These are phyloP conservation scores for Termitomyces sp. DNA, from an alignment of 768 basidiomycete genomes.

Conservation along the genomic window DNA sequence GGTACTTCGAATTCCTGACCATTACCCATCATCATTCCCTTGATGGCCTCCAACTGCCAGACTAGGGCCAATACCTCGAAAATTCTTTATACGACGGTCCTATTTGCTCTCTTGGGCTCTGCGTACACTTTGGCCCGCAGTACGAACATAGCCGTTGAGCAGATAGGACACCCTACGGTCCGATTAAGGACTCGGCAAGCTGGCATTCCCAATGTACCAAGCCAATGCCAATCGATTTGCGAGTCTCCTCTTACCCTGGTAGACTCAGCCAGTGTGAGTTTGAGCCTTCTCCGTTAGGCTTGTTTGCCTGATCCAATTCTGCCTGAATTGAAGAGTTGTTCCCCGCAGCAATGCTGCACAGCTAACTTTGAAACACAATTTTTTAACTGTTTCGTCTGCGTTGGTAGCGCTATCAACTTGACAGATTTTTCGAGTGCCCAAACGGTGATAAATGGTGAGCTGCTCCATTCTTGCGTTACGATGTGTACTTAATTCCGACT, in stretches of 20 bases:
- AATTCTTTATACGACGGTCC: neutral
- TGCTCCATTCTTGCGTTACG: neutral
- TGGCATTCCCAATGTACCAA: constrained; percentile 21
- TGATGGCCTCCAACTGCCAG: neutral
- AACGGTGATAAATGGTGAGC: constrained; percentile 19
- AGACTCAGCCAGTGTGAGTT: constrained; percentile 13
- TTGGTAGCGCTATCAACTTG: constrained; percentile 22
- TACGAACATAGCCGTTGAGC: neutral
- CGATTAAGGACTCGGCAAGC: constrained; percentile 20
- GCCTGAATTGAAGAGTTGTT: constrained; percentile 22
- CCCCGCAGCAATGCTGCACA: constrained; percentile 34
- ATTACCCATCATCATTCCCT: neutral
- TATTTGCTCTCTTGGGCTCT: neutral
- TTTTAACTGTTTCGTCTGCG: constrained; percentile 40
- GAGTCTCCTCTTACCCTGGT: constrained; percentile 24
- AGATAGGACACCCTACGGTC: neutral
- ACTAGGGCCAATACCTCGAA: neutral
- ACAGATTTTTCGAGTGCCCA: constrained; percentile 30
- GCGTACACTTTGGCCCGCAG: neutral
- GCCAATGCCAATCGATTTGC: constrained; percentile 30
- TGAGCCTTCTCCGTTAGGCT: neutral
- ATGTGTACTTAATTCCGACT: neutral
- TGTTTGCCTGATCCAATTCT: neutral
- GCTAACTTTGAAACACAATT: constrained; percentile 34
- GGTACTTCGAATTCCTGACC: neutral